Base-by-base conservation (phyloP, 2,329 filamentous ascomycete species). In the Sclerotinia subarctica region DNA sequence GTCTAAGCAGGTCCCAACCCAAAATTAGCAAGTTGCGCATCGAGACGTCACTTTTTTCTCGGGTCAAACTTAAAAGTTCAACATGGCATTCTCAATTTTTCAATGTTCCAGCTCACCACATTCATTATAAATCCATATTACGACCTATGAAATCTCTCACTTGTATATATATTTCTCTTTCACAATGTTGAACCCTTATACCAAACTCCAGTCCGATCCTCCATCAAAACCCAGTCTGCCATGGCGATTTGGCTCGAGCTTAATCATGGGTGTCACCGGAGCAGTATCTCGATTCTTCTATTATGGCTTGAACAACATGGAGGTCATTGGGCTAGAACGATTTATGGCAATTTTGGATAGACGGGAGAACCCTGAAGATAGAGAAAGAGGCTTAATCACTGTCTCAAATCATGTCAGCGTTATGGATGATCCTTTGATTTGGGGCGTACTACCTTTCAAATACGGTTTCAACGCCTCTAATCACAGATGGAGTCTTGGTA, bases 371-470 rank as follows among this genome's bases (percentile, higher is more conserved):
- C 81, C 87, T 4, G 84, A 86, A 53, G 83, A 83, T 63, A 87
- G 93, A 71, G 82, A 90, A 68, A 86, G 89, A 74, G 95, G 94
- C 24, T 83, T 98, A 70, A 84, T 98, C 70, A 98, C 94, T 72
- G 93, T 95, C 47, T 94, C 91, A 60, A 96, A 96, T 79, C 93
- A 96, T 81, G 86, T 93, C 72, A 93, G 90, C 78, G 89, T 96
- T 69, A 81, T 98, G 74, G 95, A 99, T 80, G 95, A 99, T 80
- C 95, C 95, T 35, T 81, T 98, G 69, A 88, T 97, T 73, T 99
- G 94, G 94, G 95, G 94, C 24, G 87, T 93, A 47, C 81, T 99
- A 5, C 95, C 95, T 1, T 78, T 92, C 57, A 84, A 85, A 62
- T 92, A 95, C 76, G 82, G 86, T 72, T 88, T 91, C 75, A 87